Evolutionary conservation across 2,329 filamentous ascomycete species (phyloP).

Genomic region (Fusarium lyarnte): DNA sequence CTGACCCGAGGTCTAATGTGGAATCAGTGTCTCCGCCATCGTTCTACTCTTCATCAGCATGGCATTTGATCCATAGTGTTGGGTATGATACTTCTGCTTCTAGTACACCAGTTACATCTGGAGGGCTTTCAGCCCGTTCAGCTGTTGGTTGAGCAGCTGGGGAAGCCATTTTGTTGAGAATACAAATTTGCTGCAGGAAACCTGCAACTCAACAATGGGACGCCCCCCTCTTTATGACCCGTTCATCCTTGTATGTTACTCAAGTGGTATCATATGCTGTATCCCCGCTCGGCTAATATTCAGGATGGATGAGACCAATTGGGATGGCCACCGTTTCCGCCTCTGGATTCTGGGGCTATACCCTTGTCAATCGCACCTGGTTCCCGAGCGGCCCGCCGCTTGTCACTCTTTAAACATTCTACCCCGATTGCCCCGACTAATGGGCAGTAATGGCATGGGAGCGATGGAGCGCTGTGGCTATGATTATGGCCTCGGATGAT

Average conservation of each 20-base stretch:
- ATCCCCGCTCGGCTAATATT: conserved; percentile 4
- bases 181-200: not conserved
- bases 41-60: not conserved
- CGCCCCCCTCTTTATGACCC: conserved; percentile 11
- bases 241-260: not conserved
- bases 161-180: not conserved
- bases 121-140: not conserved
- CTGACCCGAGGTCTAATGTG: not conserved
- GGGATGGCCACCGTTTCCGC: not conserved
- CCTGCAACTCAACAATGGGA: not conserved
- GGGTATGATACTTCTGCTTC: not conserved
- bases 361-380: not conserved
- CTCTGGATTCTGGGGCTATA: not conserved
- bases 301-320: not conserved
- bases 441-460: too few species aligned
- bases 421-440: not conserved
- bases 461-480: not conserved
- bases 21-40: conserved; percentile 1
- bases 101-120: not conserved
- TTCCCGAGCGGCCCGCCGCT: not conserved
- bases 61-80: fast-evolving
- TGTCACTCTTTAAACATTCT: not conserved
- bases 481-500: not conserved
- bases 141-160: not conserved
- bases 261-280: not conserved